Percentiles rank a stretch among this genome's conserved stretches.
Conservation (phyloP, 192 early-diverging fungal species). For the Gonapodya prolifera region DNA sequence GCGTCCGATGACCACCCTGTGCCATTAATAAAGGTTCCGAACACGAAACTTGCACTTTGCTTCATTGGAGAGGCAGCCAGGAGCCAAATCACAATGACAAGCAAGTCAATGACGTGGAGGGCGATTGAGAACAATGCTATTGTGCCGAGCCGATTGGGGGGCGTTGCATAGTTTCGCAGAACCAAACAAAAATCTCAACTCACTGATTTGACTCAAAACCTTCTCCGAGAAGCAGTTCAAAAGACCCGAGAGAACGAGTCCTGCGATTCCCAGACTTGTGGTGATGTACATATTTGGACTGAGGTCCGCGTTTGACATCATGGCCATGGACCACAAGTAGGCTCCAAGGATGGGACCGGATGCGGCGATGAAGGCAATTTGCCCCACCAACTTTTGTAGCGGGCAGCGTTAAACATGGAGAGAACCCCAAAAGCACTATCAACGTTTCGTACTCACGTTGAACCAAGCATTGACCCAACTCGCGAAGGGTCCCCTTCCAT, state of each 20-base stretch:
- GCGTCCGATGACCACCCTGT: constrained; percentile 13
- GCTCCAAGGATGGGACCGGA: not conserved
- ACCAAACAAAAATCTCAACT: not conserved
- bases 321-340: not conserved
- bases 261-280: not conserved
- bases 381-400: not conserved
- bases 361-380: not conserved
- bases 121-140: not conserved
- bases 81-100: constrained; percentile 14
- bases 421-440: not conserved
- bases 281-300: not conserved
- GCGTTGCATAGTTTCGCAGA: not conserved
- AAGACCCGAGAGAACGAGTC: not conserved
- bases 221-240: not conserved
- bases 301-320: not conserved
- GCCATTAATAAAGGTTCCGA: constrained; percentile 16
- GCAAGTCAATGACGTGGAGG: not conserved
- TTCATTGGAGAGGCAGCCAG: constrained; percentile 16
- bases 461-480: not conserved
- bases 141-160: not conserved
- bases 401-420: not conserved
- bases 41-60: constrained; percentile 12
- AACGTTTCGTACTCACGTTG: not conserved
- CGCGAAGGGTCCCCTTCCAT: not conserved
- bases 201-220: not conserved